These are phyloP conservation scores for Solanum bulbocastanum DNA, from an alignment of 257 asterid genomes.

Conservation along the genomic window DNA sequence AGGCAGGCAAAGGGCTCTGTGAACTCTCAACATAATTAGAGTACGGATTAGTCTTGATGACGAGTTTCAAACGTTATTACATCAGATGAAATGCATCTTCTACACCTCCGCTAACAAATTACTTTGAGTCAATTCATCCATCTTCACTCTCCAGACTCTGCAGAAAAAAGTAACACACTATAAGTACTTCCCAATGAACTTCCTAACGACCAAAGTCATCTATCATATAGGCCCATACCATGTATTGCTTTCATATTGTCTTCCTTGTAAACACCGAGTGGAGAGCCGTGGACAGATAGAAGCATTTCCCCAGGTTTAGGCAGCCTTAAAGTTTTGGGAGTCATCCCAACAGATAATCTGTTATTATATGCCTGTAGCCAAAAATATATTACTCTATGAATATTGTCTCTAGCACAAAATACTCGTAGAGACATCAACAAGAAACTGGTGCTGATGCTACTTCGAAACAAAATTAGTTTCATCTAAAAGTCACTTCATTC, in stretches of 20 bases:
- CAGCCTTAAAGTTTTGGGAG: slow-evolving; percentile 66
- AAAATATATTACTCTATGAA: background rate
- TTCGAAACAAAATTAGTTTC: background rate
- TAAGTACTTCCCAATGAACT: background rate
- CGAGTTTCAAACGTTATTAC: background rate
- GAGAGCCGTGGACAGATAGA: slow-evolving; percentile 85
- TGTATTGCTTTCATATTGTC: slow-evolving; percentile 90
- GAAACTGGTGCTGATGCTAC: background rate
- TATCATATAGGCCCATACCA: slow-evolving; percentile 24
- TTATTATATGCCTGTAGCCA: slow-evolving; percentile 41
- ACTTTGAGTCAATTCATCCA: background rate
- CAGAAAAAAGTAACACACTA: background rate
- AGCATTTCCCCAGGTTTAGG: slow-evolving; percentile 88
- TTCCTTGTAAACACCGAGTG: slow-evolving; percentile 83
- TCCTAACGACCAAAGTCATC: background rate
- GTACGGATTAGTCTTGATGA: background rate
- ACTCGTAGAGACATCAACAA: background rate
- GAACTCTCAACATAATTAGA: background rate
- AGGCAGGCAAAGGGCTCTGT: background rate
- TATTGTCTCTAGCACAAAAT: background rate
- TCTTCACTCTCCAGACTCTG: slow-evolving; percentile 15
- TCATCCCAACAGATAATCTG: slow-evolving; percentile 66
- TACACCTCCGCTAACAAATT: background rate
- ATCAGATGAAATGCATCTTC: background rate
- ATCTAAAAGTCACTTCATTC: background rate